Evolutionary conservation across 1,284 basidiomycete species (phyloP).

Genomic region (Singerocomus inundabilis): DNA sequence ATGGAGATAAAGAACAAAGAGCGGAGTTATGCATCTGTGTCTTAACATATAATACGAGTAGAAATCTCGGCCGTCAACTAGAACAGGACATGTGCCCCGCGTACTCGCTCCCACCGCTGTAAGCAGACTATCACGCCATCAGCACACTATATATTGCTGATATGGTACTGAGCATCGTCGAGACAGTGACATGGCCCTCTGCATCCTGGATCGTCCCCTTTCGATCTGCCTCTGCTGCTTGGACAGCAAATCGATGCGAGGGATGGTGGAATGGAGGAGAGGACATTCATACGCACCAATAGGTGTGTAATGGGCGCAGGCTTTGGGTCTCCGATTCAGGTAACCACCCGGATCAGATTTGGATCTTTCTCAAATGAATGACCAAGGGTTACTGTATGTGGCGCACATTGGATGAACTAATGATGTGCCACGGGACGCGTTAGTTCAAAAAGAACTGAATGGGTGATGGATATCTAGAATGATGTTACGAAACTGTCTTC

Average conservation of each 20-base stretch:
- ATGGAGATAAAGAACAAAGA: neutral
- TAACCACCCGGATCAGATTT: no score
- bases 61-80: neutral
- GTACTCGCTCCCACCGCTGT: no score
- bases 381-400: constrained; percentile 18
- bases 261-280: constrained; percentile 28
- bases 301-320: constrained; percentile 19
- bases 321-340: constrained; percentile 29
- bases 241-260: constrained; percentile 24
- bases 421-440: constrained; percentile 3
- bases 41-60: neutral
- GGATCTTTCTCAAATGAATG: constrained; percentile 17
- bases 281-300: constrained; percentile 23
- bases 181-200: constrained; percentile 31
- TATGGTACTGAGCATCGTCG: constrained; percentile 24
- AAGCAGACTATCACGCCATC: no score
- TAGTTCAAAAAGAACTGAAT: constrained; percentile 29
- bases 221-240: constrained; percentile 26
- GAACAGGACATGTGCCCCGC: no score
- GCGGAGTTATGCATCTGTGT: neutral
- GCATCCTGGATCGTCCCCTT: constrained; percentile 25
- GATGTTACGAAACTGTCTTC: neutral
- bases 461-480: constrained; percentile 25
- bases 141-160: no score
- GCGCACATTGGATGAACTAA: constrained; percentile 18